Percentiles rank a stretch among this genome's conserved stretches.
Evolutionary conservation across 2,329 filamentous ascomycete species (phyloP).

Genomic region (Botrytis galanthina): DNA sequence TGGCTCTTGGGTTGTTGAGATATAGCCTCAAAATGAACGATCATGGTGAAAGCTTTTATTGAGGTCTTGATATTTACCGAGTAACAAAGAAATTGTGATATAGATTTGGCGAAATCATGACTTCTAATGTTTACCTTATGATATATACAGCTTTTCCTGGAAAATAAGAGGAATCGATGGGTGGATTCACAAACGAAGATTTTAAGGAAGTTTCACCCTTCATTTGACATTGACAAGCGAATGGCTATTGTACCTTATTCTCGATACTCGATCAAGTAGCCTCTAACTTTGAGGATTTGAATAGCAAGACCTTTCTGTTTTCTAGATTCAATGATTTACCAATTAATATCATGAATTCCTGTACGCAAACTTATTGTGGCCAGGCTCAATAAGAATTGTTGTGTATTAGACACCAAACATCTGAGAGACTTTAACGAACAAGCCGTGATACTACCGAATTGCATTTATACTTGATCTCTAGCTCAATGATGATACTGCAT

Average conservation of each 20-base stretch:
- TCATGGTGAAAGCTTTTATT: no score
- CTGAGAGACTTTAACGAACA: not conserved
- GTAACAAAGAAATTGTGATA: not conserved
- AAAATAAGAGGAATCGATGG: not conserved
- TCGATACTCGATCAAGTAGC: not conserved
- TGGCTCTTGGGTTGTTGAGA: not conserved
- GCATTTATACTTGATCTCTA: not conserved
- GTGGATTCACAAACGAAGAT: not conserved
- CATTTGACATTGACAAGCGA: not conserved
- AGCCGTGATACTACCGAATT: not conserved
- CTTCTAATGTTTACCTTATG: not conserved
- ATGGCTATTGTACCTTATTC: not conserved
- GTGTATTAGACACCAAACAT: not conserved
- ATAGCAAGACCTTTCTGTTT: not conserved
- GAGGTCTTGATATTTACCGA: not conserved
- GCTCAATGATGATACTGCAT: not conserved
- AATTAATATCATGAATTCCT: not conserved
- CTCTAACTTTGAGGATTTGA: not conserved
- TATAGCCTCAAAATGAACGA: not conserved
- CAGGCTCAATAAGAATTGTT: rapidly evolving
- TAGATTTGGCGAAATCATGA: rapidly evolving
- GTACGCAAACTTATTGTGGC: not conserved
- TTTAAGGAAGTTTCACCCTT: not conserved
- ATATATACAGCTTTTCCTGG: not conserved
- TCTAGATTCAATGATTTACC: not conserved